Conservation (phyloP, 306 rosid genomes). For the Nissolia schottii region DNA sequence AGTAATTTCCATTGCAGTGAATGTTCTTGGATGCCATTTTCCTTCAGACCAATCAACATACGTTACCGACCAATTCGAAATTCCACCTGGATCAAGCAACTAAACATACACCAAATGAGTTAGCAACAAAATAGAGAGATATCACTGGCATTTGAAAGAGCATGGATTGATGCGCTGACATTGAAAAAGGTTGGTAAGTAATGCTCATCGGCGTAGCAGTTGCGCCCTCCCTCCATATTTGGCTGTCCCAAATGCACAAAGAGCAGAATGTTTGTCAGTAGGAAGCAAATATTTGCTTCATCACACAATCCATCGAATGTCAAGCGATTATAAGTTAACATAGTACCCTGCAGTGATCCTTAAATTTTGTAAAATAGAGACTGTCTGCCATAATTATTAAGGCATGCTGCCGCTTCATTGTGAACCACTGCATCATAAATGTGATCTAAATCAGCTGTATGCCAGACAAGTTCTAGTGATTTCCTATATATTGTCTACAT, state of each 20-base stretch:
- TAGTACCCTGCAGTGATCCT: constrained; percentile 72
- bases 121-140: constrained; percentile 1
- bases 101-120: constrained; percentile 28
- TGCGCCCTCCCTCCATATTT: constrained; percentile 76
- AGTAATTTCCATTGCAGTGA: constrained; percentile 58
- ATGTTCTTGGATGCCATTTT: constrained; percentile 94
- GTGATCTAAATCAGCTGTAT: constrained; percentile 9
- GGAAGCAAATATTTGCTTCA: not conserved
- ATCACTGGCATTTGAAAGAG: not conserved
- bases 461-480: constrained; percentile 15
- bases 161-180: constrained; percentile 39
- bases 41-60: constrained; percentile 97
- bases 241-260: constrained; percentile 55
- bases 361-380: constrained; percentile 76
- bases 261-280: constrained; percentile 12
- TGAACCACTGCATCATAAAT: constrained; percentile 77
- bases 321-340: not conserved
- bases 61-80: constrained; percentile 94
- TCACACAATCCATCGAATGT: constrained; percentile 2
- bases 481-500: not conserved
- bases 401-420: constrained; percentile 87
- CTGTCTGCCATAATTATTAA: constrained; percentile 69
- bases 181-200: constrained; percentile 75
- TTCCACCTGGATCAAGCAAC: constrained; percentile 84
- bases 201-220: constrained; percentile 89